Conservation (phyloP, 805 yeast genomes). For the Ogataea ramenticola region DNA sequence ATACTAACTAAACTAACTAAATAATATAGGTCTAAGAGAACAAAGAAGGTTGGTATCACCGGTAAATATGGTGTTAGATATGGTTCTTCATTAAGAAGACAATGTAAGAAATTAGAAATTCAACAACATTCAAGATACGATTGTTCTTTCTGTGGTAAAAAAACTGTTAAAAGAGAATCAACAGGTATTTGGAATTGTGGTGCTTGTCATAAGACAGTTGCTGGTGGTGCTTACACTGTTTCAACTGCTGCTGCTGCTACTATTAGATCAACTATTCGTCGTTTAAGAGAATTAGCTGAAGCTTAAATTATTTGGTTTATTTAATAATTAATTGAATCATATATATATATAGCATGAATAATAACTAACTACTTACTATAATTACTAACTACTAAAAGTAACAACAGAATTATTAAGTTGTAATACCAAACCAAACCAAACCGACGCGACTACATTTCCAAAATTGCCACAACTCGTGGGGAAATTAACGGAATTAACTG, state of each 20-base stretch:
- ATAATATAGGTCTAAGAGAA: slow-evolving; percentile 89
- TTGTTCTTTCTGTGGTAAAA: slow-evolving; percentile 99
- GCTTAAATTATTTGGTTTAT: slow-evolving; percentile 52
- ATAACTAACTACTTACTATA: background rate
- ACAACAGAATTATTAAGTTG: too few species aligned
- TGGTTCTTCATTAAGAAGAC: slow-evolving; percentile 99
- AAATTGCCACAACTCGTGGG: too few species aligned
- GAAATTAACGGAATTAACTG: too few species aligned
- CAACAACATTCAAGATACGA: slow-evolving; percentile 99
- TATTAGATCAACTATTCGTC: slow-evolving; percentile 99
- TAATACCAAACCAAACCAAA: too few species aligned
- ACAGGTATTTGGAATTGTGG: slow-evolving; percentile 98
- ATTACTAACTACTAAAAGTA: too few species aligned
- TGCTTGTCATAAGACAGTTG: slow-evolving; percentile 93
- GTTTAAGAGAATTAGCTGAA: slow-evolving; percentile 99
- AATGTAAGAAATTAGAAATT: slow-evolving; percentile 97
- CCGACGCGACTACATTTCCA: too few species aligned
- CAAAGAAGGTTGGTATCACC: slow-evolving; percentile 99
- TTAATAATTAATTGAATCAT: background rate
- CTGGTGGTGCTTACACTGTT: slow-evolving; percentile 99
- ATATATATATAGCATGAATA: background rate
- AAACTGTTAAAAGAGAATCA: slow-evolving; percentile 94
- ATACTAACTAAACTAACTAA: background rate
- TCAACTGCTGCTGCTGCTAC: slow-evolving; percentile 99
- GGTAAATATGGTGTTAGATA: slow-evolving; percentile 99